These are phyloP conservation scores for Naganishia vaughanmartiniae DNA, from an alignment of 768 basidiomycete species.

Conservation along the genomic window DNA sequence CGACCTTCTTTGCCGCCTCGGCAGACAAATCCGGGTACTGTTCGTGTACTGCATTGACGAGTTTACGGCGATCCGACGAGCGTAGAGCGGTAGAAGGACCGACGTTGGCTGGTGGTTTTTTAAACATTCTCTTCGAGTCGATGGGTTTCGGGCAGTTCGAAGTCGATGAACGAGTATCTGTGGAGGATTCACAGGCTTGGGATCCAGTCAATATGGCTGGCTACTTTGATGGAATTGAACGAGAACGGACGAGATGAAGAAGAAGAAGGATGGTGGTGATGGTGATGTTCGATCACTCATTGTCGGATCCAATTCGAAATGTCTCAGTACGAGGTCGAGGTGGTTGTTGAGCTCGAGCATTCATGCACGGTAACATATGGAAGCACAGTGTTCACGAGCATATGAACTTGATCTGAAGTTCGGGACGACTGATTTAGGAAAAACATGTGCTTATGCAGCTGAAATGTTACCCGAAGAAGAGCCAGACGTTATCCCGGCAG, in stretches of 20 bases:
- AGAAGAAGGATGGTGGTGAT: background rate
- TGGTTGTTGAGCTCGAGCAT: background rate
- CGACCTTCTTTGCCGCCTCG: slow-evolving; percentile 34
- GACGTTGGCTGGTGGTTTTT: slow-evolving; percentile 45
- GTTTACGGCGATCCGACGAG: slow-evolving; percentile 43
- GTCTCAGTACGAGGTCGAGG: background rate
- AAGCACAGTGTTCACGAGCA: too few species aligned
- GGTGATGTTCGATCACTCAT: background rate
- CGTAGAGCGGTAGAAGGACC: slow-evolving; percentile 46
- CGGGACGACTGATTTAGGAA: background rate
- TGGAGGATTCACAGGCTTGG: too few species aligned
- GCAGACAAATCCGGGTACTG: slow-evolving; percentile 35
- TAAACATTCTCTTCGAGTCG: slow-evolving; percentile 41
- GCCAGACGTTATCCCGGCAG: slow-evolving; percentile 10
- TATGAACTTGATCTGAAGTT: too few species aligned
- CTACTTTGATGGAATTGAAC: background rate
- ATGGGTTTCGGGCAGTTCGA: too few species aligned
- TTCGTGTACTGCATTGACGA: slow-evolving; percentile 39
- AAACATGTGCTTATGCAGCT: background rate
- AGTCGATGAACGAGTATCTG: too few species aligned
- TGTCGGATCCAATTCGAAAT: background rate
- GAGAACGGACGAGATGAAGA: background rate
- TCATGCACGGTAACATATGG: too few species aligned
- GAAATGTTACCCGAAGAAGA: background rate
- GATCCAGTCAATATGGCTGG: too few species aligned